Conservation (phyloP, 1,284 basidiomycete species). For the Phlebopus sp. region DNA sequence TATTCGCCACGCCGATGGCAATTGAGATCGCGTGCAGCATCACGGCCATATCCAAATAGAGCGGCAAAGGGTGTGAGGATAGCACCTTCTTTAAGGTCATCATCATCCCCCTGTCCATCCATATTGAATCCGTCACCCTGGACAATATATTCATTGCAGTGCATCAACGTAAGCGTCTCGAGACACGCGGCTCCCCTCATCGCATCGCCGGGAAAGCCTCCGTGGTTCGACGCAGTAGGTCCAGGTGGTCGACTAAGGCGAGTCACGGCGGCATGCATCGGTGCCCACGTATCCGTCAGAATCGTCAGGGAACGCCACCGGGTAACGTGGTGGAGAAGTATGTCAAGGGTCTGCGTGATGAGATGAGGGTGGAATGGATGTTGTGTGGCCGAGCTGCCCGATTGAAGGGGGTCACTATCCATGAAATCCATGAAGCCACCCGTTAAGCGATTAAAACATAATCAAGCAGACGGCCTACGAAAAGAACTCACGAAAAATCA, state of each 20-base stretch:
- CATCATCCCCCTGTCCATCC: too few relatives aligned
- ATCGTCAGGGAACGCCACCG: too few relatives aligned
- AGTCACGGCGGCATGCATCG: too few relatives aligned
- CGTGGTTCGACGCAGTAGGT: conserved; percentile 2
- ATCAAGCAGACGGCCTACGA: conserved; percentile 5
- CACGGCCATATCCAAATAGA: conserved; percentile 3
- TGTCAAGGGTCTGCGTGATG: conserved; percentile 40
- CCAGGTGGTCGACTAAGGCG: conserved; percentile 32
- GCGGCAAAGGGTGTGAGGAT: conserved; percentile 33
- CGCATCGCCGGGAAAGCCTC: conserved; percentile 3
- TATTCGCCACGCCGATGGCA: too few relatives aligned
- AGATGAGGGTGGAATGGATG: conserved; percentile 41
- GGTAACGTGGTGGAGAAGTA: conserved; percentile 44
- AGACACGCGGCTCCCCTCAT: conserved; percentile 33
- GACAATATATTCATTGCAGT: too few relatives aligned
- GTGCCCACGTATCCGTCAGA: too few relatives aligned
- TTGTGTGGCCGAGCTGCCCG: conserved; percentile 28
- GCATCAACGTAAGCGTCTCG: conserved; percentile 47
- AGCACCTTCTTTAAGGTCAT: conserved; percentile 35
- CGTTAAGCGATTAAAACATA: too few relatives aligned
- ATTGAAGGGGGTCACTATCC: too few relatives aligned
- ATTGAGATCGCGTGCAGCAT: too few relatives aligned
- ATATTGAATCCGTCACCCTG: too few relatives aligned
- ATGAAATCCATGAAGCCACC: too few relatives aligned
- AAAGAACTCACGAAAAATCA: too few relatives aligned